Conservation (phyloP, 805 yeast genomes). For the Candida endomychidarum region DNA sequence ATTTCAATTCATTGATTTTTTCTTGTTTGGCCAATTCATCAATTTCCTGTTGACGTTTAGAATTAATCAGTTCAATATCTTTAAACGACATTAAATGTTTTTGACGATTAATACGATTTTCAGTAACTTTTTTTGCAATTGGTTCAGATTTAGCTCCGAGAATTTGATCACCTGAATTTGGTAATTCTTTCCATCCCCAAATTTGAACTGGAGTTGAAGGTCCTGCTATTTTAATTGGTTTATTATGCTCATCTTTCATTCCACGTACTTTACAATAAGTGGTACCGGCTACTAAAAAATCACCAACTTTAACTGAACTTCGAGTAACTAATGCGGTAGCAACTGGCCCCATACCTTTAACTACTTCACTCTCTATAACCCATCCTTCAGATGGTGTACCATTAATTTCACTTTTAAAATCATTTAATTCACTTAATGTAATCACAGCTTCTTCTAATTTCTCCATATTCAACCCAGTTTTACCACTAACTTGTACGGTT, state of each 20-base stretch:
- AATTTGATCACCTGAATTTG: conserved; percentile 85
- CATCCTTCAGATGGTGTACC: conserved; percentile 76
- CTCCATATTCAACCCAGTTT: conserved; percentile 87
- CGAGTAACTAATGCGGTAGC: conserved; percentile 83
- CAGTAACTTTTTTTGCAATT: conserved; percentile 70
- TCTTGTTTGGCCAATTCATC: conserved; percentile 53
- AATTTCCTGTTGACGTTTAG: conserved; percentile 55
- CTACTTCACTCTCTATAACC: conserved; percentile 81
- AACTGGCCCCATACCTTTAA: conserved; percentile 78
- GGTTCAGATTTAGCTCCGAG: conserved; percentile 74
- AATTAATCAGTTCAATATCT: conserved; percentile 71
- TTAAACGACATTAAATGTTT: conserved; percentile 55
- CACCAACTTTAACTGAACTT: conserved; percentile 72
- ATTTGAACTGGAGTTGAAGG: conserved; percentile 92
- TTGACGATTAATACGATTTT: conserved; percentile 57
- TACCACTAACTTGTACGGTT: conserved; percentile 82
- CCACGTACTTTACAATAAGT: conserved; percentile 83
- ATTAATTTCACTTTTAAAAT: conserved; percentile 58
- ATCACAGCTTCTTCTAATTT: conserved; percentile 86
- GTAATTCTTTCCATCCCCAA: conserved; percentile 92
- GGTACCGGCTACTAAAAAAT: conserved; percentile 78
- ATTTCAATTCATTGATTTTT: conserved; percentile 54
- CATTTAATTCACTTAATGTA: conserved; percentile 80
- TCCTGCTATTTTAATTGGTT: conserved; percentile 59
- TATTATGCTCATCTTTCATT: conserved; percentile 73